Percentiles rank a stretch among this genome's conserved stretches.
phyloP scores from a whole-genome alignment of 2,329 filamentous ascomycete species.

The Dothideomycetidae sp. region DNA sequence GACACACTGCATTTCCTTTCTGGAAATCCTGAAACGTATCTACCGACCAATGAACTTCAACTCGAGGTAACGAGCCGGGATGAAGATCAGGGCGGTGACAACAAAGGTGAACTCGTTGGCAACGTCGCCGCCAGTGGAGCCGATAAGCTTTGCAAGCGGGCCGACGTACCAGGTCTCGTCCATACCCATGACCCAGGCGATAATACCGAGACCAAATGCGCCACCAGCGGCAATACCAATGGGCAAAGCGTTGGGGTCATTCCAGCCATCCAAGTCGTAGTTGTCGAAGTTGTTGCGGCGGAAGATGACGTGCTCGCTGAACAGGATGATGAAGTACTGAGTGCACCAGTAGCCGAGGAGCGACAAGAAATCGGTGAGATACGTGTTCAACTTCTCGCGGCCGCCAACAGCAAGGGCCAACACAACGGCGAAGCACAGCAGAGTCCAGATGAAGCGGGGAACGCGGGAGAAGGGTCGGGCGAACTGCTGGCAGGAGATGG shows the following conservation, averaged over 20 bases:
- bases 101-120: slow-evolving; percentile 40
- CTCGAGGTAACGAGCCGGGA: slow-evolving; percentile 37
- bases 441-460: slow-evolving; percentile 36
- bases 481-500: slow-evolving; percentile 34
- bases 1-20: too few species aligned
- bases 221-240: slow-evolving; percentile 27
- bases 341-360: slow-evolving; percentile 35
- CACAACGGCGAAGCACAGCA: slow-evolving; percentile 30
- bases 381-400: slow-evolving; percentile 27
- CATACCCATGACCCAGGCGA: slow-evolving; percentile 43
- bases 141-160: slow-evolving; percentile 43
- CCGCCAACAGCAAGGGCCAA: slow-evolving; percentile 31
- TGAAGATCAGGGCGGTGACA: slow-evolving; percentile 34
- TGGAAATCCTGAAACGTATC: too few species aligned
- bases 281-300: slow-evolving; percentile 26
- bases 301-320: slow-evolving; percentile 31
- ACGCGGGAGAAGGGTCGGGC: slow-evolving; percentile 36
- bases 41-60: slow-evolving; percentile 30
- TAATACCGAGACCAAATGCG: slow-evolving; percentile 26
- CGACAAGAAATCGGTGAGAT: slow-evolving; percentile 32
- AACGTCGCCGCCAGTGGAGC: slow-evolving; percentile 40
- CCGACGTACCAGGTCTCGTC: slow-evolving; percentile 43
- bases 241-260: slow-evolving; percentile 29
- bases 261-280: slow-evolving; percentile 34
- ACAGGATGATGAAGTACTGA: slow-evolving; percentile 32